Percentiles rank a stretch among this genome's conserved stretches.
phyloP scores from a whole-genome alignment of 768 basidiomycete species.

The Aureoboletus auriporus region DNA sequence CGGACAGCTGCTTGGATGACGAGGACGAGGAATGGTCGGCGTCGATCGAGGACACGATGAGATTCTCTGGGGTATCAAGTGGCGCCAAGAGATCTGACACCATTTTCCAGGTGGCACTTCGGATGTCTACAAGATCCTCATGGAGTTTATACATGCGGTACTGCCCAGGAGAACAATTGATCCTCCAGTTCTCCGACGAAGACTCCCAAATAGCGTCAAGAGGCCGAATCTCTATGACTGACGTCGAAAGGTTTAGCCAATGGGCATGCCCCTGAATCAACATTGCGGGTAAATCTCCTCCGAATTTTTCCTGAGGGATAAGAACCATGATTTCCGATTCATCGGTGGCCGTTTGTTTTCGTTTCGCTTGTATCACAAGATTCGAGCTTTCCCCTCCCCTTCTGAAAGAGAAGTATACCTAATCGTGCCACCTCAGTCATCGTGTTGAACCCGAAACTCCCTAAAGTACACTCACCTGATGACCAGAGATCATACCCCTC shows the following conservation, averaged over 20 bases:
- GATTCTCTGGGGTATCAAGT: not conserved
- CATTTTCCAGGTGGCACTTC: conserved; percentile 6
- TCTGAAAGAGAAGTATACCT: too few relatives aligned
- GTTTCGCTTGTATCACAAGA: too few relatives aligned
- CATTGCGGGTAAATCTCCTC: too few relatives aligned
- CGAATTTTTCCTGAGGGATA: too few relatives aligned
- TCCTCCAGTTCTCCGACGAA: conserved; percentile 19
- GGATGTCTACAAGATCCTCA: conserved; percentile 20
- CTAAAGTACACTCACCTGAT: too few relatives aligned
- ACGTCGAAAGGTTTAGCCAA: not conserved
- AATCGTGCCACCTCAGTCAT: too few relatives aligned
- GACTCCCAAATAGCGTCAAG: conserved; percentile 12
- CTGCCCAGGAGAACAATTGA: conserved; percentile 2
- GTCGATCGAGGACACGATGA: not conserved
- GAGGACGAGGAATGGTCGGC: not conserved
- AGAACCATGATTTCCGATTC: too few relatives aligned
- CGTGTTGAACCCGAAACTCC: too few relatives aligned
- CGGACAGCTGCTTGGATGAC: too few relatives aligned
- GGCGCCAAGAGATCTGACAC: not conserved
- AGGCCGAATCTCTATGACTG: not conserved
- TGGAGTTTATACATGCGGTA: not conserved
- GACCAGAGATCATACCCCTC: too few relatives aligned
- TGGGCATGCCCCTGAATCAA: not conserved
- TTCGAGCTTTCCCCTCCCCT: too few relatives aligned
- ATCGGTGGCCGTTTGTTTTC: too few relatives aligned